A percentile compares a stretch with the other conserved stretches of the same genome.
Conservation (phyloP, 306 rosid species). For the Prunus mira region DNA sequence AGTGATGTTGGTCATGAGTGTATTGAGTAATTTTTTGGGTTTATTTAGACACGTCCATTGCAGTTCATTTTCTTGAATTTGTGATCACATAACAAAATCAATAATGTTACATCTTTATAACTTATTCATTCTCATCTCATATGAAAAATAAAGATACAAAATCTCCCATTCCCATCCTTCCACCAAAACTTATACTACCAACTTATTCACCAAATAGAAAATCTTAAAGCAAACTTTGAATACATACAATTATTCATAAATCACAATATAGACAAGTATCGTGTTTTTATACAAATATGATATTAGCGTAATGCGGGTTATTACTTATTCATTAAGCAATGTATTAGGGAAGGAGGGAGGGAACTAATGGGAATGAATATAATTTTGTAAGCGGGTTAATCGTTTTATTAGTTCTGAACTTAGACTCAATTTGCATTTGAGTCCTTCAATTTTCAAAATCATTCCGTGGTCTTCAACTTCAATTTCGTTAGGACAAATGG, state of each 20-base stretch:
- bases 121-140: no score
- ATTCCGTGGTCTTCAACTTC: no score
- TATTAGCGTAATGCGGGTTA: not conserved
- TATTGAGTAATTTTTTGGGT: no score
- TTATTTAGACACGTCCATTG: not conserved
- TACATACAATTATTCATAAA: not conserved
- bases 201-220: no score
- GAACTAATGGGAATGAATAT: not conserved
- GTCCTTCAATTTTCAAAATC: no score
- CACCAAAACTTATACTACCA: no score
- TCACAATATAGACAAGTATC: not conserved
- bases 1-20: no score
- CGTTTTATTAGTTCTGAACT: no score
- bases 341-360: not conserved
- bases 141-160: no score
- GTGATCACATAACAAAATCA: not conserved
- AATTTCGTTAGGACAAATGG: no score
- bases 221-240: not conserved
- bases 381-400: not conserved
- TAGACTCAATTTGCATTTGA: no score
- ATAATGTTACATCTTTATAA: not conserved
- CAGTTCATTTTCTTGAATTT: not conserved
- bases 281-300: not conserved
- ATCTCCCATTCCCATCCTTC: no score
- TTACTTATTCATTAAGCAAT: constrained; percentile 6